Base-by-base conservation (phyloP, 768 basidiomycete genomes). In the Podaxis pistillaris region DNA sequence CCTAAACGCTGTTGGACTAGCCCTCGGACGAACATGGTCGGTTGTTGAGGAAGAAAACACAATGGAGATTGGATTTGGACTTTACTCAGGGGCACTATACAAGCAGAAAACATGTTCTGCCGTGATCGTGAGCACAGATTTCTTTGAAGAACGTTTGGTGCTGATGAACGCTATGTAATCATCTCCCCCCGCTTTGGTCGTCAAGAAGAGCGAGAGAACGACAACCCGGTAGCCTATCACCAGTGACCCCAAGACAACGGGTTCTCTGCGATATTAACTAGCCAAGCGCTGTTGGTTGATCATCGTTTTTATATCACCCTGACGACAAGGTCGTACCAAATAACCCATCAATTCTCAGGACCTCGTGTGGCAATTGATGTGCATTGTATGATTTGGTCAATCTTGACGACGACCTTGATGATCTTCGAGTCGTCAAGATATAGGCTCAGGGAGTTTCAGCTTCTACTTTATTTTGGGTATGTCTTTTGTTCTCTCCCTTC, bases 341-440 rank as follows among this genome's bases (percentile, higher is more conserved):
- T 4, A 53, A 33, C 7, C 9, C 40, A 36, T 36, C 13, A 36
- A 22, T 24, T 59, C 49, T 50, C 47, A 51, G 41, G 44, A 37
- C 40, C 41, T 40, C 28, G 36, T 17, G 44, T 11, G 22, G 8
- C 13, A 28, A 13, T 26, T 40, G 41, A 12, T 13, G 6, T 49
- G 12, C 28, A 55, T 64, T 62, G 33, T 50, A 49, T 41, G 36
- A 61, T 50, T 64, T 49, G 36, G 64, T 54, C 49, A 30, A 53
- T 60, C 57, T 60, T 50, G 60, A 47, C 53, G 61, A 61, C 59
- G 61, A 62, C 56, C 49, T 63, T 49, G 66, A 66, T 52, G 59
- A 66, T 49, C 63, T 64, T 46, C 17, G 67, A 62, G 63, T 38
- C 24, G 62, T 57, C 52, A 40, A 56, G 24, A 44, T 24, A n/a